Percentiles rank a stretch among this genome's conserved stretches.
phyloP scores from a whole-genome alignment of 2,329 filamentous ascomycete species.

The Biscogniauxia sp. region DNA sequence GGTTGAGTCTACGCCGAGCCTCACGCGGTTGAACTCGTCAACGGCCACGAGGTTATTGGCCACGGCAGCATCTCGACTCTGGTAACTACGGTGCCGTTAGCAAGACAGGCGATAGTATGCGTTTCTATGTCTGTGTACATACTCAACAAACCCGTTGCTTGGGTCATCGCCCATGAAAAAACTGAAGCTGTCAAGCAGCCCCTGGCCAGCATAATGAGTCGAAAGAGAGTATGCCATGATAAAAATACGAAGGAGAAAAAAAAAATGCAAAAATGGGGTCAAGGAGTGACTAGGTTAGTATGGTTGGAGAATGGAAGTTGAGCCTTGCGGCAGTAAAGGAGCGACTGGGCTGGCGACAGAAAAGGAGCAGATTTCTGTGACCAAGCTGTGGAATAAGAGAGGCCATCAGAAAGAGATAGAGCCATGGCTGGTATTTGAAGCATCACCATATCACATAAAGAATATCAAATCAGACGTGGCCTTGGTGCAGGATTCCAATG shows the following conservation, averaged over 20 bases:
- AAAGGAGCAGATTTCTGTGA: constrained; percentile 6
- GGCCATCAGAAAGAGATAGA: background rate
- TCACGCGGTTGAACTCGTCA: constrained; percentile 42
- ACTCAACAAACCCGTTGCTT: constrained; percentile 66
- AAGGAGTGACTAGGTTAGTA: constrained; percentile 31
- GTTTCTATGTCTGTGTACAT: constrained; percentile 38
- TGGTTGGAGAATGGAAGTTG: constrained; percentile 13
- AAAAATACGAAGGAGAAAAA: constrained; percentile 1
- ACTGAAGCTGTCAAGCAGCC: constrained; percentile 41
- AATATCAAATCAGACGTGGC: constrained; percentile 12
- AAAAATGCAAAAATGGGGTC: constrained; percentile 9
- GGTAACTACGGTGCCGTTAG: constrained; percentile 37
- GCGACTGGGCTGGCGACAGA: constrained; percentile 15
- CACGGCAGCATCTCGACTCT: constrained; percentile 40
- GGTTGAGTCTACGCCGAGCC: constrained; percentile 43
- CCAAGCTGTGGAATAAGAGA: constrained; percentile 8
- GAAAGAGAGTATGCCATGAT: constrained; percentile 31
- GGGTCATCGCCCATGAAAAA: constrained; percentile 56
- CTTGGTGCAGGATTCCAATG: constrained; percentile 21
- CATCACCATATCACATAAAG: constrained; percentile 8
- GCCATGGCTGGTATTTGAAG: constrained; percentile 19
- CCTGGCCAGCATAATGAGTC: constrained; percentile 31
- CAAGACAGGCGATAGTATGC: background rate
- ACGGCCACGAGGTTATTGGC: constrained; percentile 41
- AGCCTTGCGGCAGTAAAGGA: constrained; percentile 19